Evolutionary conservation across 768 basidiomycete genomes (phyloP).

Genomic region (Russula sp.): DNA sequence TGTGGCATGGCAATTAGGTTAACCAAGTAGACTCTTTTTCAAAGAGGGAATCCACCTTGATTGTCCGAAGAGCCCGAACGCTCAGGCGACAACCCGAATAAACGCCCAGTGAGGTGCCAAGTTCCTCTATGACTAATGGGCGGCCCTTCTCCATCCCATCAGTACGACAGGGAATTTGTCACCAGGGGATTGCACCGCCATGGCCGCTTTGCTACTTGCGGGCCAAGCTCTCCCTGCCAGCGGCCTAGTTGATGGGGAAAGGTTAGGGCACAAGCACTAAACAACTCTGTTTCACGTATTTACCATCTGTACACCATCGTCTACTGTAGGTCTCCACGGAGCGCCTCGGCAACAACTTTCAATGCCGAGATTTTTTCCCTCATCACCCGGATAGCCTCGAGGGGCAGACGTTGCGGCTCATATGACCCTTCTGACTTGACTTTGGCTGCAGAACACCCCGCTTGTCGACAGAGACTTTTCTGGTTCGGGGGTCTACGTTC

Average conservation of each 20-base stretch:
- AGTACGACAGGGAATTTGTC: not conserved
- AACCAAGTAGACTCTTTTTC: not conserved
- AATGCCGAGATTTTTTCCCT: slow-evolving; percentile 65
- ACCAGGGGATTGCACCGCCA: not conserved
- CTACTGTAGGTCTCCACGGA: slow-evolving; percentile 34
- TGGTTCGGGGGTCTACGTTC: slow-evolving; percentile 48
- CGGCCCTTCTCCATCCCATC: not conserved
- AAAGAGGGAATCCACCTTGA: too few species aligned
- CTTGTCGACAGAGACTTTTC: slow-evolving; percentile 54
- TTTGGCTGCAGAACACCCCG: slow-evolving; percentile 60
- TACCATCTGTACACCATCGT: slow-evolving; percentile 55
- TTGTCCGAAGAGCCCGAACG: too few species aligned
- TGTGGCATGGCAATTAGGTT: not conserved
- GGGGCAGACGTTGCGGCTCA: slow-evolving; percentile 71
- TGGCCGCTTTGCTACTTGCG: too few species aligned
- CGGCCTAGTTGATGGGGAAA: too few species aligned
- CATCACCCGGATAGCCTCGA: slow-evolving; percentile 76
- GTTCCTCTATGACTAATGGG: not conserved
- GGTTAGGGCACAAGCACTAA: too few species aligned
- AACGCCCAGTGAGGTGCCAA: too few species aligned
- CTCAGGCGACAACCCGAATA: too few species aligned
- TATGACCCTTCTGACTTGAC: slow-evolving; percentile 91
- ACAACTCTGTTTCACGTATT: slow-evolving; percentile 26
- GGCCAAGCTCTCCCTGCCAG: too few species aligned
- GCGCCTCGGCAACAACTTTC: slow-evolving; percentile 48